A percentile compares a stretch with the other conserved stretches of the same genome.
phyloP scores from a whole-genome alignment of 116 monocot species.

The Dioscorea cayenensis region DNA sequence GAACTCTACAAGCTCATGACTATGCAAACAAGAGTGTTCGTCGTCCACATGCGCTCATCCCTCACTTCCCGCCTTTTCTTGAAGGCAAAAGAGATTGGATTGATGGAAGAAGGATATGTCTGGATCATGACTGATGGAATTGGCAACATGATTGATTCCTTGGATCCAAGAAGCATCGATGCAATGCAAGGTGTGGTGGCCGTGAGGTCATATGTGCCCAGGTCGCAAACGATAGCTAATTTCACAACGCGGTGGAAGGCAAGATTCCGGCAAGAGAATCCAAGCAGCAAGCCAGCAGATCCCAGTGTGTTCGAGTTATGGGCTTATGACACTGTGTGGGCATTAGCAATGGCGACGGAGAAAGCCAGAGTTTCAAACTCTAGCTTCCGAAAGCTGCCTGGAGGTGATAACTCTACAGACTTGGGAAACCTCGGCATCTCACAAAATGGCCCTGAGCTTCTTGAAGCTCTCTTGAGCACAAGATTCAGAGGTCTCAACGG shows the following conservation, averaged over 20 bases:
- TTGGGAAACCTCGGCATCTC: constrained; percentile 16
- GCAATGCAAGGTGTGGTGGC: constrained; percentile 52
- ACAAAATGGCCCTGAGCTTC: constrained; percentile 19
- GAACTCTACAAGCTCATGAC: constrained; percentile 40
- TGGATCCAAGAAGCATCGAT: constrained; percentile 6
- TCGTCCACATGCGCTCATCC: constrained; percentile 39
- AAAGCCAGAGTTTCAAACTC: neutral
- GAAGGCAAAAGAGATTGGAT: constrained; percentile 32
- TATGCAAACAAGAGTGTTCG: constrained; percentile 47
- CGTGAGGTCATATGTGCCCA: constrained; percentile 29
- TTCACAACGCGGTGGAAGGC: constrained; percentile 27
- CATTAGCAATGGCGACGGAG: constrained; percentile 48
- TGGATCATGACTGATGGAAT: constrained; percentile 57
- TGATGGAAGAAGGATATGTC: constrained; percentile 48
- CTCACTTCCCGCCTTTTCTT: constrained; percentile 31
- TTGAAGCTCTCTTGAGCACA: constrained; percentile 12
- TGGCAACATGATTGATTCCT: constrained; percentile 13
- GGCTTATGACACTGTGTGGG: constrained; percentile 66
- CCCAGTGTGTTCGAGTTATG: constrained; percentile 22
- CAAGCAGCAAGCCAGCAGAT: constrained; percentile 4
- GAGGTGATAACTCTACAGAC: neutral
- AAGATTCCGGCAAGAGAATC: constrained; percentile 29
- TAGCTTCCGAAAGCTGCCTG: neutral
- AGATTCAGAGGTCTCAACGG: constrained; percentile 29
- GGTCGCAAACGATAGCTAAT: constrained; percentile 3